phyloP scores from a whole-genome alignment of 345 rosid species.

The Acer saccharum region DNA sequence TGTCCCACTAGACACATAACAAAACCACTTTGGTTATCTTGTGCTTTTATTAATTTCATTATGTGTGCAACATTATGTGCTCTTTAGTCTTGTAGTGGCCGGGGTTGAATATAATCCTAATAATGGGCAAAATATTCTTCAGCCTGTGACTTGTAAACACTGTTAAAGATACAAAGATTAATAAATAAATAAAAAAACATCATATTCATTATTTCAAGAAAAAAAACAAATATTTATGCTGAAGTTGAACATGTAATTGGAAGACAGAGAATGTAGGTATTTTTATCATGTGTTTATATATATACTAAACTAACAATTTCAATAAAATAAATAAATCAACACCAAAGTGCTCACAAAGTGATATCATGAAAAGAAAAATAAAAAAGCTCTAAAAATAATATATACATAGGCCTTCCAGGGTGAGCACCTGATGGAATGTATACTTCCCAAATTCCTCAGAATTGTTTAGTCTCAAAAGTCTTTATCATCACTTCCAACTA shows the following conservation, averaged over 20 bases:
- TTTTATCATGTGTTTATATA: not conserved
- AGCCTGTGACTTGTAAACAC: no score
- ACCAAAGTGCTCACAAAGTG: constrained; percentile 1
- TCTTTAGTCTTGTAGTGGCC: no score
- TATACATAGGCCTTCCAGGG: constrained; percentile 17
- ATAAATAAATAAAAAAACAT: no score
- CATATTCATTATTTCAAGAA: no score
- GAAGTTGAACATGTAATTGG: not conserved
- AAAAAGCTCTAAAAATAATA: not conserved
- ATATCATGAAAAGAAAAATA: not conserved
- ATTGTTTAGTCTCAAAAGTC: constrained; percentile 1
- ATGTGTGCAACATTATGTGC: no score
- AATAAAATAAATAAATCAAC: not conserved
- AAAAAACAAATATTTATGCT: not conserved
- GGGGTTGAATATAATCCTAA: no score
- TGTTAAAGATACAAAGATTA: no score
- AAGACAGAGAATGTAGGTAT: not conserved
- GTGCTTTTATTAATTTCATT: not conserved
- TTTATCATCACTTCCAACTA: not conserved
- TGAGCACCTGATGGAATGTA: constrained; percentile 22
- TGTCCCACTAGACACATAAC: not conserved
- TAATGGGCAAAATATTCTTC: no score
- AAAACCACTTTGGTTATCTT: not conserved
- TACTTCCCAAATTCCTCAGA: constrained; percentile 11
- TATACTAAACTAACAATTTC: not conserved